Conservation (phyloP, 352 stramenopile species). For the Phytopythium helicoides region DNA sequence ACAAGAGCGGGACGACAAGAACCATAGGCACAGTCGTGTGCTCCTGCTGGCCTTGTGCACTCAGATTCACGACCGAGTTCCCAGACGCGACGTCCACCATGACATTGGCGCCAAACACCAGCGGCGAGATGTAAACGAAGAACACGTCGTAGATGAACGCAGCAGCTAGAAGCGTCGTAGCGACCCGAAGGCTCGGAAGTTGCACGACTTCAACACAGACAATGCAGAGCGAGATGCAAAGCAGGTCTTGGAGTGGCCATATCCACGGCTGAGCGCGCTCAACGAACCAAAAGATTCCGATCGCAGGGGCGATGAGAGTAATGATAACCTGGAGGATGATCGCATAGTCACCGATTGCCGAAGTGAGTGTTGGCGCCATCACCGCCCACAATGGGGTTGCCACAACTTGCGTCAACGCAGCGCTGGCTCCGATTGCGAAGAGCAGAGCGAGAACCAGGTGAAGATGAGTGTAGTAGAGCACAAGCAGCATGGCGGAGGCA, state of each 20-base stretch:
- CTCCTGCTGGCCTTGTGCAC: slow-evolving; percentile 8
- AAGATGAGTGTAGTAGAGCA: slow-evolving; percentile 71
- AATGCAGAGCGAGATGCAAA: slow-evolving; percentile 88
- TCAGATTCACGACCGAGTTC: slow-evolving; percentile 3
- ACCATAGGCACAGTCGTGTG: slow-evolving; percentile 47
- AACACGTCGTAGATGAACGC: slow-evolving; percentile 95
- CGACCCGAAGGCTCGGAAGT: slow-evolving; percentile 72
- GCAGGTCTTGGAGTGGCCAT: slow-evolving; percentile 89
- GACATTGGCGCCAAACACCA: slow-evolving; percentile 78
- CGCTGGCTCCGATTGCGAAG: slow-evolving; percentile 48
- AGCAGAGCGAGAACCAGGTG: slow-evolving; percentile 51
- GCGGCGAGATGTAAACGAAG: slow-evolving; percentile 91
- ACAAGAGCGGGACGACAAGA: slow-evolving; percentile 87
- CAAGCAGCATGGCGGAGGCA: slow-evolving; percentile 46
- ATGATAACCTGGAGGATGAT: slow-evolving; percentile 15
- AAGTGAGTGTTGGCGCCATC: slow-evolving; percentile 4
- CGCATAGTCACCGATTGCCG: slow-evolving; percentile 8
- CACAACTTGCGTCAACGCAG: slow-evolving; percentile 44
- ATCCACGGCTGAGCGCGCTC: slow-evolving; percentile 51
- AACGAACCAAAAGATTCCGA: slow-evolving; percentile 57
- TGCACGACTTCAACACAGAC: slow-evolving; percentile 88
- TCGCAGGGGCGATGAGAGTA: slow-evolving; percentile 11
- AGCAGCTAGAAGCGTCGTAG: slow-evolving; percentile 73
- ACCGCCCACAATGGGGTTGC: slow-evolving; percentile 32
- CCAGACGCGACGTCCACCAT: slow-evolving; percentile 92